Evolutionary conservation across 2,329 filamentous ascomycete genomes (phyloP).

Genomic region (Sporothrix mexicana): DNA sequence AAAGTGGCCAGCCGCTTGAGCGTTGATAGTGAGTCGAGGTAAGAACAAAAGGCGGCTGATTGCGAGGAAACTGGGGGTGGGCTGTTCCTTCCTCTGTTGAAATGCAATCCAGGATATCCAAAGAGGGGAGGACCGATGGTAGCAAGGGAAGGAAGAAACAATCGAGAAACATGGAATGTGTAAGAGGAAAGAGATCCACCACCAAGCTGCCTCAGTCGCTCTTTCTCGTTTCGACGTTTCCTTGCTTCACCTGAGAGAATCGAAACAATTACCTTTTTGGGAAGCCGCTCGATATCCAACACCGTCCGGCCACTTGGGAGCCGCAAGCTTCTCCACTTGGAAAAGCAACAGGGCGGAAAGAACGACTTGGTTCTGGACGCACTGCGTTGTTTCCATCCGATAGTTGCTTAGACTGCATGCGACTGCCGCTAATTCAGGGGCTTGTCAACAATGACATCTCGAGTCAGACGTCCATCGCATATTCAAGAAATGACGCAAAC

Average conservation of each 20-base stretch:
- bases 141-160: not conserved
- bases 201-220: not conserved
- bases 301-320: not conserved
- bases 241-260: no score
- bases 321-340: not conserved
- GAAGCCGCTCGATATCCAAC: not conserved
- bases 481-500: no score
- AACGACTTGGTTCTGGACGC: not conserved
- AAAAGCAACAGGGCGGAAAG: not conserved
- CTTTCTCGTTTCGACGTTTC: not conserved
- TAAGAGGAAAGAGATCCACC: not conserved
- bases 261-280: not conserved
- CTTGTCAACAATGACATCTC: not conserved
- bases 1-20: not conserved
- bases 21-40: not conserved
- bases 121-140: not conserved
- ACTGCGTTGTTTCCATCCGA: not conserved
- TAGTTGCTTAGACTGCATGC: not conserved
- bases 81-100: not conserved
- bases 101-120: not conserved
- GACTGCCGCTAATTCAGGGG: no score
- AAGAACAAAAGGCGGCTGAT: slow-evolving; percentile 14
- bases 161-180: not conserved
- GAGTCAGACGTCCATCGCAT: not conserved
- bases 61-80: slow-evolving; percentile 6